Evolutionary conservation across 2,329 filamentous ascomycete genomes (phyloP).

Genomic region (Aquanectria penicillioides): DNA sequence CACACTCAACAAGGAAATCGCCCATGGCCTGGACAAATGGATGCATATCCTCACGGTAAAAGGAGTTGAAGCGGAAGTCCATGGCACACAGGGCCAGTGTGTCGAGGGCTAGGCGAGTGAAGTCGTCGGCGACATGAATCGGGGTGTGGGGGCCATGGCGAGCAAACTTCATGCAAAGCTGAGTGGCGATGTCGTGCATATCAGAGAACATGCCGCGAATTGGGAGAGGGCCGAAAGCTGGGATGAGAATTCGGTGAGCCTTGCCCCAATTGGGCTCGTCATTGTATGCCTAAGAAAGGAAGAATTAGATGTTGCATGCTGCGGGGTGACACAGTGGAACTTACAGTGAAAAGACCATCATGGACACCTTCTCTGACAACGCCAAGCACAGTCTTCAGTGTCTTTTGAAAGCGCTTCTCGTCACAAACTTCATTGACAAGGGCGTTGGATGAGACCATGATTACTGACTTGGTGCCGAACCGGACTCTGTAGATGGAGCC

Average conservation of each 20-base stretch:
- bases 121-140: slow-evolving; percentile 72
- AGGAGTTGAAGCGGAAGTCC: slow-evolving; percentile 79
- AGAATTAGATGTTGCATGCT: slow-evolving; percentile 21
- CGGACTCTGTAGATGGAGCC: slow-evolving; percentile 46
- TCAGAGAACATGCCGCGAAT: slow-evolving; percentile 76
- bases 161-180: slow-evolving; percentile 75
- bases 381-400: slow-evolving; percentile 58
- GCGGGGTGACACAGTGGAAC: slow-evolving; percentile 12
- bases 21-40: slow-evolving; percentile 77
- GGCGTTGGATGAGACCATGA: slow-evolving; percentile 63
- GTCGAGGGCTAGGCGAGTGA: slow-evolving; percentile 78
- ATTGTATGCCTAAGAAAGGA: slow-evolving; percentile 49
- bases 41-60: slow-evolving; percentile 74
- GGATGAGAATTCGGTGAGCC: slow-evolving; percentile 72
- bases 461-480: slow-evolving; percentile 23
- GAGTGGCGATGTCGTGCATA: slow-evolving; percentile 74
- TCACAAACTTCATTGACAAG: slow-evolving; percentile 72
- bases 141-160: slow-evolving; percentile 66
- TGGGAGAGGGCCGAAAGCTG: slow-evolving; percentile 74
- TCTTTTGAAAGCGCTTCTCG: slow-evolving; percentile 73
- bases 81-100: slow-evolving; percentile 78
- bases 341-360: slow-evolving; percentile 74
- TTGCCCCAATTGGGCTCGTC: slow-evolving; percentile 72
- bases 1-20: slow-evolving; percentile 67
- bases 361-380: slow-evolving; percentile 69